A percentile compares a stretch with the other conserved stretches of the same genome.
These are phyloP conservation scores for Entomophthora muscae DNA, from an alignment of 371 early-diverging fungal genomes.

Conservation along the genomic window DNA sequence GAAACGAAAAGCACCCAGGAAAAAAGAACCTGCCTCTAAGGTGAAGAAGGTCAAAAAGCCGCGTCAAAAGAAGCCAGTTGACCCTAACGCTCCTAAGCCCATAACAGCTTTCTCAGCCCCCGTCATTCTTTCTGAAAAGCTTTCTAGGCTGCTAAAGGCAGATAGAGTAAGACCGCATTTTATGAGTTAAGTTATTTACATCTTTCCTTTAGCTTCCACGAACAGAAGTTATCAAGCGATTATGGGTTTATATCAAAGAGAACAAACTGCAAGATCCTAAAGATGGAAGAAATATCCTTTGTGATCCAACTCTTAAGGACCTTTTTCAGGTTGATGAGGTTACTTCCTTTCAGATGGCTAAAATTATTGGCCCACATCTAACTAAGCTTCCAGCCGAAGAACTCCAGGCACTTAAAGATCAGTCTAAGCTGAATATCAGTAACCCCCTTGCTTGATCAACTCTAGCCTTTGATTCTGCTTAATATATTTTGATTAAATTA, in stretches of 20 bases:
- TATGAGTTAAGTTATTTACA: neutral
- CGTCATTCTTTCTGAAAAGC: slow-evolving; percentile 22
- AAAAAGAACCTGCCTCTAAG: slow-evolving; percentile 3
- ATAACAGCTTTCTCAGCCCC: slow-evolving; percentile 8
- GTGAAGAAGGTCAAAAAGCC: slow-evolving; percentile 5
- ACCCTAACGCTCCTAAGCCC: slow-evolving; percentile 8
- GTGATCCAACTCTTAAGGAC: slow-evolving; percentile 27
- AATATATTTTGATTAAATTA: too few species aligned
- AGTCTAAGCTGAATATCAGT: neutral
- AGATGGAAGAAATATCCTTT: slow-evolving; percentile 29
- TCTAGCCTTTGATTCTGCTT: neutral
- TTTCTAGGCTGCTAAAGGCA: slow-evolving; percentile 25
- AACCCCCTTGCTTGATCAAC: neutral
- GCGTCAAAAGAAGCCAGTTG: slow-evolving; percentile 1
- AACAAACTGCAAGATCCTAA: slow-evolving; percentile 36
- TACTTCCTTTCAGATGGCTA: slow-evolving; percentile 35
- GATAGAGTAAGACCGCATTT: slow-evolving; percentile 18
- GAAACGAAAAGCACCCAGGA: slow-evolving; percentile 1
- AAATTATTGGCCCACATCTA: slow-evolving; percentile 28
- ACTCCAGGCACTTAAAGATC: neutral
- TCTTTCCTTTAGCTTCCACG: slow-evolving; percentile 21
- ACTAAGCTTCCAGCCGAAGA: slow-evolving; percentile 5
- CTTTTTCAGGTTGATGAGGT: slow-evolving; percentile 29
- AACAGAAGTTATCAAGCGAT: slow-evolving; percentile 29
- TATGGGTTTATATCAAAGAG: slow-evolving; percentile 38